Percentiles rank a stretch among this genome's conserved stretches.
These are phyloP conservation scores for Oryza rufipogon DNA, from an alignment of 176 grass and related monocot species.

Conservation along the genomic window DNA sequence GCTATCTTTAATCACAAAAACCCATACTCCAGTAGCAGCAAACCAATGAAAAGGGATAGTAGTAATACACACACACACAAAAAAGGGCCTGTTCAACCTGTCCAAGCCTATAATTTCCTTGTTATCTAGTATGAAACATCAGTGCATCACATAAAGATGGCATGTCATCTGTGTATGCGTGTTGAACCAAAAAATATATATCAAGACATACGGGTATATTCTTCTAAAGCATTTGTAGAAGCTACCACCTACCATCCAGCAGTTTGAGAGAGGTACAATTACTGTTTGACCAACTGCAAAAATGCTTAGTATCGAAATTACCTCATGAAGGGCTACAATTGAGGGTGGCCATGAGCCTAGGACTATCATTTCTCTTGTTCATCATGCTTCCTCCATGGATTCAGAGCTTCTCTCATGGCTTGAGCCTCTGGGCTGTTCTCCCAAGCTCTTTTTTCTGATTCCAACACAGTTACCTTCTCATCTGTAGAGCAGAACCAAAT, in stretches of 20 bases:
- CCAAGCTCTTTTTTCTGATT: slow-evolving; percentile 85
- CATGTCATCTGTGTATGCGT: not conserved
- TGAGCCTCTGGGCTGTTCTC: slow-evolving; percentile 76
- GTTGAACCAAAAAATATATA: not conserved
- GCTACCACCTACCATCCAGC: too few species aligned
- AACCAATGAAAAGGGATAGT: not conserved
- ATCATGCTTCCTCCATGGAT: slow-evolving; percentile 79
- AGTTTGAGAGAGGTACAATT: not conserved
- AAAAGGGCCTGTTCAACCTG: not conserved
- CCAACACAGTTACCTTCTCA: slow-evolving; percentile 78
- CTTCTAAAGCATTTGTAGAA: not conserved
- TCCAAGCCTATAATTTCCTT: not conserved
- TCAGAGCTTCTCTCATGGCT: slow-evolving; percentile 80
- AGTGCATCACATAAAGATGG: not conserved
- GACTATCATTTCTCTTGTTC: slow-evolving; percentile 48
- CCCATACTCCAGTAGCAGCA: slow-evolving; percentile 1
- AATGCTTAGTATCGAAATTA: not conserved
- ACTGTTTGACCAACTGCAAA: slow-evolving; percentile 13
- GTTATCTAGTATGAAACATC: not conserved
- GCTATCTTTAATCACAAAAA: not conserved
- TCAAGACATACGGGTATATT: not conserved
- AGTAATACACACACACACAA: not conserved
- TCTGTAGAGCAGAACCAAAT: slow-evolving; percentile 48
- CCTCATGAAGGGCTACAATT: slow-evolving; percentile 8
- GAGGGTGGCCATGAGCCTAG: slow-evolving; percentile 18